Base-by-base conservation (phyloP, 148 eudicot genomes). In the Vaccinium darrowii region DNA sequence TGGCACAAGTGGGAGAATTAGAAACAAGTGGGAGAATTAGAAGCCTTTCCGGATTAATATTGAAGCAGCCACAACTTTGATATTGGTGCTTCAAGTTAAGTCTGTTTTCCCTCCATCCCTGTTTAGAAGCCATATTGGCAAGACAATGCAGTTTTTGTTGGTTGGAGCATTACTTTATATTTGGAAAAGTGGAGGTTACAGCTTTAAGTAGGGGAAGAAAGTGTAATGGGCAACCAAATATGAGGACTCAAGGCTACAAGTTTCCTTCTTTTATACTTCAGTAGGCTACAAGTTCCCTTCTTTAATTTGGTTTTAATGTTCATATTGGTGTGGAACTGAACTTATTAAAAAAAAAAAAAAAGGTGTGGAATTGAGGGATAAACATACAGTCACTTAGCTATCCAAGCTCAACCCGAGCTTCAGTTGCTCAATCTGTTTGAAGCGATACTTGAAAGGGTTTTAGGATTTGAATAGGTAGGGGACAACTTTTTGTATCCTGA, bases 391-490 rank as follows among this genome's bases (percentile, higher is more conserved):
- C 60, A n/a, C 54, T 77, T 23, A 51, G 57, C 49, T 52, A 19
- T 14, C 78, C 23, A 13, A 75, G 78, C 78, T 75, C 51, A 75
- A 53, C 43, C 62, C 10, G 54, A 58, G 47, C 33, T 83, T 79
- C 47, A 78, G 16, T 27, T 60, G 71, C 12, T 47, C 21, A 36
- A 23, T 23, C 15, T 18, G 27, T 78, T 57, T 57, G 43, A 69
- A 69, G 84, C 52, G 47, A 7, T 82, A 25, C 23, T 67, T 5
- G 7, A 69, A 50, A 69, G 77, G 77, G 23, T 79, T 79, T 53
- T 52, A 76, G 33, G 8, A 13, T 81, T 81, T 81, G 23, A 63
- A 14, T 67, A 65, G 50, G 11, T 43, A 67, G n/a, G 84, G 23
- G 15, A 19, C 8, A 60, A 53, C 73, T 43, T 80, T n/a, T 60